These are phyloP conservation scores for Tetracladium setigerum DNA, from an alignment of 495 filamentous ascomycete genomes.

Conservation along the genomic window DNA sequence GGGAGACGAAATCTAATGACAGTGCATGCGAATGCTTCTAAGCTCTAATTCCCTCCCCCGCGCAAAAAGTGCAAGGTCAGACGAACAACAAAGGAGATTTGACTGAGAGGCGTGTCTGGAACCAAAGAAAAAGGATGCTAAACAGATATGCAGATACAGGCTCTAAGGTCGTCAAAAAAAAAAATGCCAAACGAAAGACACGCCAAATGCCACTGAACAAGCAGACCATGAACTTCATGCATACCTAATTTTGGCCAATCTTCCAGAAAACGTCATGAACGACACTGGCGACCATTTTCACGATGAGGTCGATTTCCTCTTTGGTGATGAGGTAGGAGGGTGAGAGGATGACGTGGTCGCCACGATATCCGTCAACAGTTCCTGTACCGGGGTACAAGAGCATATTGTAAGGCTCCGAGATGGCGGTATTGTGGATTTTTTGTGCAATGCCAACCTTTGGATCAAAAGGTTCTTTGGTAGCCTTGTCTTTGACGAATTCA, in stretches of 20 bases:
- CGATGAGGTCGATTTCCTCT: slow-evolving; percentile 55
- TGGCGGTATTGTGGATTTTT: slow-evolving; percentile 44
- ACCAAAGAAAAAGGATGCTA: too few species aligned
- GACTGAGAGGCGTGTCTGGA: too few species aligned
- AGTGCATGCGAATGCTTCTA: too few species aligned
- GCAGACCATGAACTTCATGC: too few species aligned
- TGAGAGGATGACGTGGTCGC: slow-evolving; percentile 70
- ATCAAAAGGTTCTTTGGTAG: slow-evolving; percentile 39
- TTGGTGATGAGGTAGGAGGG: slow-evolving; percentile 64
- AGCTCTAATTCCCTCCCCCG: too few species aligned
- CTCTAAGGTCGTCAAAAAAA: too few species aligned
- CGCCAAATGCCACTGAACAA: too few species aligned
- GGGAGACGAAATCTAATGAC: too few species aligned
- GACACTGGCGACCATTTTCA: slow-evolving; percentile 32
- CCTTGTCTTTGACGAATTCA: slow-evolving; percentile 48
- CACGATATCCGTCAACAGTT: slow-evolving; percentile 55
- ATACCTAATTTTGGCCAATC: not conserved
- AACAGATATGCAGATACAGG: too few species aligned
- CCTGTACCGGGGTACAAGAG: slow-evolving; percentile 65
- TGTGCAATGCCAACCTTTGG: slow-evolving; percentile 31
- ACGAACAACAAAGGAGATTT: too few species aligned
- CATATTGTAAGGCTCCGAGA: slow-evolving; percentile 47
- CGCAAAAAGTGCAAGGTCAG: too few species aligned
- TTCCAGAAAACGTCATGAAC: slow-evolving; percentile 18
- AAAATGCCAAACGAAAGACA: too few species aligned